Percentiles rank a stretch among this genome's conserved stretches.
Conservation (phyloP, 163 green algal species). For the Volvox carteri region DNA sequence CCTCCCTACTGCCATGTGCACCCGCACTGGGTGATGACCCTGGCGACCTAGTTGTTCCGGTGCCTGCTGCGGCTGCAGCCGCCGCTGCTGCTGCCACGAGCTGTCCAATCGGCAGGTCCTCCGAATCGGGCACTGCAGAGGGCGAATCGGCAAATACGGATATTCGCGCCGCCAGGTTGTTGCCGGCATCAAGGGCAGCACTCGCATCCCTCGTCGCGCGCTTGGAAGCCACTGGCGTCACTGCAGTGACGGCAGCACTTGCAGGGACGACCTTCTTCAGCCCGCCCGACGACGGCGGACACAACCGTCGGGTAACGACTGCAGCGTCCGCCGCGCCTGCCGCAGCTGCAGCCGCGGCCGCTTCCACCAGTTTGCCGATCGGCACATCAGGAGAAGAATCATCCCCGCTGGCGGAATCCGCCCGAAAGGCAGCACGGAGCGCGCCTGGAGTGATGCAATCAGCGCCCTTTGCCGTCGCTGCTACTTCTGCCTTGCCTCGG, state of each 20-base stretch:
- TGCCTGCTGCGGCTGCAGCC: neutral
- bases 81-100: neutral
- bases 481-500: neutral
- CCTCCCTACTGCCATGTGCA: too few relatives aligned
- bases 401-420: neutral
- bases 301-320: too few relatives aligned
- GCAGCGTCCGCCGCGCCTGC: neutral
- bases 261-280: neutral
- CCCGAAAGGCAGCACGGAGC: neutral
- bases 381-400: constrained; percentile 44
- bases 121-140: neutral
- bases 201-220: neutral
- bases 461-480: neutral
- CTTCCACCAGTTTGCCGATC: constrained; percentile 28
- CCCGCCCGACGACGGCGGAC: neutral
- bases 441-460: too few relatives aligned
- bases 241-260: neutral
- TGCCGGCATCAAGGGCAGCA: neutral
- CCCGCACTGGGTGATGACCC: constrained; percentile 6
- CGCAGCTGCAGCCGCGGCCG: neutral
- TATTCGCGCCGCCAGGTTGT: too few relatives aligned
- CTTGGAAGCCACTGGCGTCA: neutral
- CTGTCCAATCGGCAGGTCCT: constrained; percentile 35
- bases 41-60: neutral
- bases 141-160: neutral